Base-by-base conservation (phyloP, 495 filamentous ascomycete species). In the Zalerion maritima region DNA sequence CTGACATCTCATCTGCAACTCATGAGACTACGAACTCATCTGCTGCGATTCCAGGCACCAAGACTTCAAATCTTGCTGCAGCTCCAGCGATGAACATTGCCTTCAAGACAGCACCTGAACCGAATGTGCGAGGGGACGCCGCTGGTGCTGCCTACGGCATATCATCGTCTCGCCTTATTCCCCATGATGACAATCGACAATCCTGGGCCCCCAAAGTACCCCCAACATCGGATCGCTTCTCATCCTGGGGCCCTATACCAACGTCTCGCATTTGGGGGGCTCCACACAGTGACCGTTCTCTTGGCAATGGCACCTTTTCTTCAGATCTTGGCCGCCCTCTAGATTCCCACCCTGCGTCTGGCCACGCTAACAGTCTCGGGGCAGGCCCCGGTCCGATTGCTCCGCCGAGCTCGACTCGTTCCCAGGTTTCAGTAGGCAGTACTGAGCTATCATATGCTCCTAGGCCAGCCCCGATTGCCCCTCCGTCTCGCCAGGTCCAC, bases 301-400 rank as follows among this genome's bases (percentile, higher is more conserved):
- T 85, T 14, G 80, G 80, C 2, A 85, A 85, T 40, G 80, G 80
- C n/a, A 78, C 78, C 3, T 85, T 85, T 42, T 71, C 73, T 26
- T 64, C 70, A 26, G 62, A 69, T 30, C 53, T 83, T 12, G 59
- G 64, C 6, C 53, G 57, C 5, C 56, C 68, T 31, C 43, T 35
- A 34, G 55, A 38, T 37, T 52, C 45, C 41, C 52, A 25, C 33
- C 47, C 14, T 55, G 50, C 32, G 51, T n/a, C 37, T 60, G 31
- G 28, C 56, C 8, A 30, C 63, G 5, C 57, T n/a, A 49, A 12
- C 6, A 17, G n/a, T 24, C 38, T 11, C 28, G 9, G 1, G 41
- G n/a, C 40, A 20, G 52, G 49, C 10, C 67, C 67, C 16, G 56
- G 60, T 5, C 64, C 65, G 3, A 71, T 71, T 32, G 67, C 63